Base-by-base conservation (phyloP, 805 yeast species). In the Candida boidinii region DNA sequence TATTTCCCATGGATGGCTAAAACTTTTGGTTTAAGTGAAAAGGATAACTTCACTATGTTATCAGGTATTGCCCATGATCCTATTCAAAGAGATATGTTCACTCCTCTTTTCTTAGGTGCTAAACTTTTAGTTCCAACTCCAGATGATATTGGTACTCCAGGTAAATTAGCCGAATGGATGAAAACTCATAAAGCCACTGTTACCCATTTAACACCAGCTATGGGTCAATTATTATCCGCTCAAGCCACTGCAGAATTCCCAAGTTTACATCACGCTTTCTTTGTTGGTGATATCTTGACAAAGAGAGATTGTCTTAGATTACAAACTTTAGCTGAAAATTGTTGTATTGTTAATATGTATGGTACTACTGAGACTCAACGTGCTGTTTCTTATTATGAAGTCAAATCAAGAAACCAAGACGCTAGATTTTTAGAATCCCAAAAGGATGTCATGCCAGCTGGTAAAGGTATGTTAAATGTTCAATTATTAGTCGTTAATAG, bases 41-140 rank as follows among this genome's bases (percentile, higher is more conserved):
- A 76, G 23, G 98, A 94, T 58, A 81, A 68, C 51, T 92, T 92
- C 65, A 92, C 99, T 15, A 92, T 92, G 99, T 70, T 92, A 39
- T 83, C 95, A 7, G 99, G 99, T 51, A 92, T 92, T 56, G 99
- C 99, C 0, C 99, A 92, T 56, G 99, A 92, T 60, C 99, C 99
- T 10, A 90, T 92, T 42, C 99, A 92, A 66, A 81, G 99, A 67
- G 99, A 92, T 60, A 92, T 92, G 82, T 92, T 92, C 59, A 92
- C 99, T 7, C 99, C 99, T 16, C 69, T 92, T 41, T 92, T 92
- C 58, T 64, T 92, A 42, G 99, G 99, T 43, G 98, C 98, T 14
- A 83, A 79, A 45, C 66, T 92, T 36, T 69, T 85, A 41, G 94
- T 92, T 20, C 99, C 99, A 32, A 88, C 96, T 11, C 78, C 87